A percentile compares a stretch with the other conserved stretches of the same genome.
phyloP scores from a whole-genome alignment of 83 land plant species.

The Diphasiastrum complanatum region DNA sequence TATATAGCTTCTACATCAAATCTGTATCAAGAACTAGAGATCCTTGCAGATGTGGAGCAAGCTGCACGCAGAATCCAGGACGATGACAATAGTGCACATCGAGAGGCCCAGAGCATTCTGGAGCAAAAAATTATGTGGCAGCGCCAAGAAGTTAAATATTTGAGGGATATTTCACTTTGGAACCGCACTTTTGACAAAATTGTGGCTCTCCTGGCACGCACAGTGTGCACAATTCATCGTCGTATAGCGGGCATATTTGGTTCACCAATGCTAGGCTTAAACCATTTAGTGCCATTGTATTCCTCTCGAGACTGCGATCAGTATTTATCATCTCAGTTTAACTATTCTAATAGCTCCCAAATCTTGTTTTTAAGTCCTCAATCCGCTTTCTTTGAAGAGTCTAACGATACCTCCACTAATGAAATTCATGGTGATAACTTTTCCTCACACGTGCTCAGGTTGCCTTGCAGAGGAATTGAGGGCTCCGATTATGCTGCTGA shows the following conservation, averaged over 20 bases:
- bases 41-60: slow-evolving; percentile 49
- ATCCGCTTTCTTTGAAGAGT: too few relatives aligned
- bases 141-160: slow-evolving; percentile 39
- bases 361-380: slow-evolving; percentile 6
- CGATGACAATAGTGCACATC: slow-evolving; percentile 8
- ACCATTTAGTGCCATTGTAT: neutral
- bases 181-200: slow-evolving; percentile 44
- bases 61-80: slow-evolving; percentile 38
- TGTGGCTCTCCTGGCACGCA: slow-evolving; percentile 41
- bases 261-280: slow-evolving; percentile 30
- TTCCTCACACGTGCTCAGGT: too few relatives aligned
- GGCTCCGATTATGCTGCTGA: too few relatives aligned
- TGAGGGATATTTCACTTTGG: slow-evolving; percentile 63
- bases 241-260: slow-evolving; percentile 51
- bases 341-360: slow-evolving; percentile 5
- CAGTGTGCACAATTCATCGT: slow-evolving; percentile 44
- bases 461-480: too few relatives aligned
- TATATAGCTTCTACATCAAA: slow-evolving; percentile 32
- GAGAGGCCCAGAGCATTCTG: slow-evolving; percentile 26
- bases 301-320: too few relatives aligned
- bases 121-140: slow-evolving; percentile 39
- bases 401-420: neutral
- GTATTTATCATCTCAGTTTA: neutral
- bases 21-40: slow-evolving; percentile 42
- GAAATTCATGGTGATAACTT: slow-evolving; percentile 11